Evolutionary conservation across 2,329 filamentous ascomycete species (phyloP).

Genomic region (Neonectria faginata): DNA sequence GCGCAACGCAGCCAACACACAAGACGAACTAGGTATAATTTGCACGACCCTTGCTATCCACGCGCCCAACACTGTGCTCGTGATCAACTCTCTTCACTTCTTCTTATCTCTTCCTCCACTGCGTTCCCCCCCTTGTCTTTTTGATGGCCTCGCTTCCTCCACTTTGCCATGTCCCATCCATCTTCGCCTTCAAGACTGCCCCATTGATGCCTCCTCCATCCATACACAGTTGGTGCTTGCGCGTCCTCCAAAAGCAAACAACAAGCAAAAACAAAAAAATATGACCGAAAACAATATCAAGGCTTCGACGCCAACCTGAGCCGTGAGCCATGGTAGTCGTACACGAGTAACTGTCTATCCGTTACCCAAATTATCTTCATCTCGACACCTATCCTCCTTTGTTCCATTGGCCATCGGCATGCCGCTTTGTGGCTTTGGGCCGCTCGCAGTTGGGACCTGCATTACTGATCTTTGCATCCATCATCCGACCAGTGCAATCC

Average conservation of each 20-base stretch:
- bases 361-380: constrained; percentile 49
- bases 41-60: constrained; percentile 38
- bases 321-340: constrained; percentile 47
- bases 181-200: constrained; percentile 29
- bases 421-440: constrained; percentile 31
- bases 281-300: constrained; percentile 27
- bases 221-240: constrained; percentile 26
- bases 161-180: constrained; percentile 13
- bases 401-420: constrained; percentile 30
- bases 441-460: constrained; percentile 17
- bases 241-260: constrained; percentile 33
- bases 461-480: constrained; percentile 28
- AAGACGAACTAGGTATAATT: constrained; percentile 44
- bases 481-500: constrained; percentile 23
- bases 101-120: background rate
- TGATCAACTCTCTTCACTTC: constrained; percentile 7
- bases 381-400: constrained; percentile 22
- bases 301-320: constrained; percentile 41
- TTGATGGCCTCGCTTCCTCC: too few species aligned
- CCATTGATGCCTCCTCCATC: background rate
- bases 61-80: constrained; percentile 38
- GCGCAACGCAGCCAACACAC: constrained; percentile 22
- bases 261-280: constrained; percentile 30
- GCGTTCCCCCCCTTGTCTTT: too few species aligned
- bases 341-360: constrained; percentile 49